Conservation (phyloP, 148 eudicot species). For the Rhododendron ferrugineum region DNA sequence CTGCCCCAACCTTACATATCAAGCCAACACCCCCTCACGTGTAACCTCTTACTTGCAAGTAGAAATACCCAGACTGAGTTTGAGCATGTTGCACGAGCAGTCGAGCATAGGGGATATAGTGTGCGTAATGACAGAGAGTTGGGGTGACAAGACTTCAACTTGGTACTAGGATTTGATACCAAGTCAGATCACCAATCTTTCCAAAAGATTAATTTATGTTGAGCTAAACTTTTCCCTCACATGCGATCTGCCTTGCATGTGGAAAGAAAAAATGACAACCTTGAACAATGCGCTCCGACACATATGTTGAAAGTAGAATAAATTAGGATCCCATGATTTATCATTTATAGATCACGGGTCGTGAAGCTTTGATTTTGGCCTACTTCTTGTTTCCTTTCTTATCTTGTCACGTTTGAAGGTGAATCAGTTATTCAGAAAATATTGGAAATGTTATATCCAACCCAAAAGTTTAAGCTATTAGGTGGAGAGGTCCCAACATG, state of each 20-base stretch:
- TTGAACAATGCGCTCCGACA: background rate
- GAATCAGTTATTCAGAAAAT: background rate
- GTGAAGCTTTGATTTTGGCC: background rate
- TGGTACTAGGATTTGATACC: background rate
- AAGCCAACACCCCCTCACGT: background rate
- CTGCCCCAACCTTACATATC: background rate
- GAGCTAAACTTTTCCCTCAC: background rate
- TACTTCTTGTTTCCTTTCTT: background rate
- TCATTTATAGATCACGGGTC: background rate
- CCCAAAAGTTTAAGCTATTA: background rate
- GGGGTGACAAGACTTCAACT: background rate
- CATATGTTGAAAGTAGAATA: background rate
- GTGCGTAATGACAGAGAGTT: background rate
- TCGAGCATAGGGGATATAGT: background rate
- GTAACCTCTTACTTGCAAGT: background rate
- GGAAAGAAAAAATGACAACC: background rate
- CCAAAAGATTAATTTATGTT: background rate
- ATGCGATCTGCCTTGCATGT: background rate
- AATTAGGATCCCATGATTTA: background rate
- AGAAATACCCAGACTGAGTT: background rate
- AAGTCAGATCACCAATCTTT: background rate
- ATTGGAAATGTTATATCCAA: background rate
- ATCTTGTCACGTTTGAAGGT: background rate
- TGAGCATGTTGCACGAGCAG: background rate
- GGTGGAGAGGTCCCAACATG: background rate